Conservation (phyloP, 495 filamentous ascomycete species). For the Astrocystis sublimbata region DNA sequence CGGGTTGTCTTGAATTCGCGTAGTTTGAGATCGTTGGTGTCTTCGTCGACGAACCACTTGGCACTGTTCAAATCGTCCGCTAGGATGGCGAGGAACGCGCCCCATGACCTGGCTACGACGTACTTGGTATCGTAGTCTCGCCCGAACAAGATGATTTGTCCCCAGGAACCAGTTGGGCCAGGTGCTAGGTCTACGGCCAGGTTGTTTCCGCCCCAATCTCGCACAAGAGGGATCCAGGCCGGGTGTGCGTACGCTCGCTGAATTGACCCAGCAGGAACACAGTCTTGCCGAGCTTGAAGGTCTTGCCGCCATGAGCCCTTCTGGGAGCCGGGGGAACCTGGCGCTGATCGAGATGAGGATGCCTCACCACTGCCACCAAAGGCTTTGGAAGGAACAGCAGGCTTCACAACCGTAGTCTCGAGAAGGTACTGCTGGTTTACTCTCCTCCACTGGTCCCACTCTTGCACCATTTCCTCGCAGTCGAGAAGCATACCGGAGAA, state of each 20-base stretch:
- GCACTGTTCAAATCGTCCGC: conserved; percentile 87
- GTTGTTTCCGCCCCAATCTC: conserved; percentile 98
- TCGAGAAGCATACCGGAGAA: conserved; percentile 95
- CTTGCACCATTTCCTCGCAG: conserved; percentile 97
- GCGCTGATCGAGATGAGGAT: conserved; percentile 50
- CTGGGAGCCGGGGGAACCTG: conserved; percentile 55
- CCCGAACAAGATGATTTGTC: conserved; percentile 94
- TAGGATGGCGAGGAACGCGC: conserved; percentile 78
- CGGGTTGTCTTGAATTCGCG: conserved; percentile 83
- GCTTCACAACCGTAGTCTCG: conserved; percentile 54
- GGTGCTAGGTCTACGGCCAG: conserved; percentile 92
- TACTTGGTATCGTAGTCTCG: conserved; percentile 99
- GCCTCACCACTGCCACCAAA: conserved; percentile 58
- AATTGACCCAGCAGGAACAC: conserved; percentile 79
- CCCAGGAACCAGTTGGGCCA: conserved; percentile 87
- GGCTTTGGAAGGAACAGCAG: conserved; percentile 64
- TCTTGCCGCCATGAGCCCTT: conserved; percentile 74
- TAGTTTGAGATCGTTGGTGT: conserved; percentile 86
- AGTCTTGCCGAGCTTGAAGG: conserved; percentile 81
- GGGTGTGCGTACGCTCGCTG: conserved; percentile 94
- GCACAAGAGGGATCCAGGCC: conserved; percentile 92
- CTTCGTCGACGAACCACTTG: conserved; percentile 88
- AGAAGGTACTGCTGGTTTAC: conserved; percentile 87
- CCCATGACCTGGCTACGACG: conserved; percentile 91
- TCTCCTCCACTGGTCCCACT: conserved; percentile 94